A percentile compares a stretch with the other conserved stretches of the same genome.
Conservation (phyloP, 2,329 filamentous ascomycete genomes). For the Chaetomiaceae sp. region DNA sequence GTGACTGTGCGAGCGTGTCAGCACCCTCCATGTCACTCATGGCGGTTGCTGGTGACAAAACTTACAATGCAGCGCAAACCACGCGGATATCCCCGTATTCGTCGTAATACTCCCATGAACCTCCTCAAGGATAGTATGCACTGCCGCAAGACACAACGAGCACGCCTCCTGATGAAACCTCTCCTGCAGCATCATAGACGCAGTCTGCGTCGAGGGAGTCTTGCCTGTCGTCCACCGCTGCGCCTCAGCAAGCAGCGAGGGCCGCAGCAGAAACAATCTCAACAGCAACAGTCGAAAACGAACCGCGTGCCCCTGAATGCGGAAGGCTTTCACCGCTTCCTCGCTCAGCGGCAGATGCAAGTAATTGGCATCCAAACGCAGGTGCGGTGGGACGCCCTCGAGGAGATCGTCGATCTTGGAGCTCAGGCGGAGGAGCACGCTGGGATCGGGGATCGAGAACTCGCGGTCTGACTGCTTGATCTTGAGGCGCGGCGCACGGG, state of each 20-base stretch:
- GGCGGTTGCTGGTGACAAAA: too few species aligned
- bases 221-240: constrained; percentile 9
- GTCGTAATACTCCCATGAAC: constrained; percentile 5
- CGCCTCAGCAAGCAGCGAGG: constrained; percentile 18
- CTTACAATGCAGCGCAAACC: constrained; percentile 22
- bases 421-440: constrained; percentile 13
- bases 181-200: constrained; percentile 9
- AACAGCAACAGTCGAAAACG: constrained; percentile 9
- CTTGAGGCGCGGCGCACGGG: background rate
- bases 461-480: background rate
- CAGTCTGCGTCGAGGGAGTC: background rate
- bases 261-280: constrained; percentile 15
- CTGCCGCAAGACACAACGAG: constrained; percentile 14
- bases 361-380: constrained; percentile 10
- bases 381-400: constrained; percentile 8
- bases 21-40: too few species aligned
- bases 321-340: constrained; percentile 6
- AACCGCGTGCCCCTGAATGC: constrained; percentile 6
- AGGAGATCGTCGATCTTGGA: constrained; percentile 17
- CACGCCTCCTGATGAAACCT: constrained; percentile 13
- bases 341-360: background rate
- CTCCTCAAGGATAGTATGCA: constrained; percentile 14
- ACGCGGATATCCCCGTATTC: constrained; percentile 5
- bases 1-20: constrained; percentile 8
- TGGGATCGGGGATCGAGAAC: constrained; percentile 13